Base-by-base conservation (phyloP, 148 eudicot genomes). In the Rheum nobile region DNA sequence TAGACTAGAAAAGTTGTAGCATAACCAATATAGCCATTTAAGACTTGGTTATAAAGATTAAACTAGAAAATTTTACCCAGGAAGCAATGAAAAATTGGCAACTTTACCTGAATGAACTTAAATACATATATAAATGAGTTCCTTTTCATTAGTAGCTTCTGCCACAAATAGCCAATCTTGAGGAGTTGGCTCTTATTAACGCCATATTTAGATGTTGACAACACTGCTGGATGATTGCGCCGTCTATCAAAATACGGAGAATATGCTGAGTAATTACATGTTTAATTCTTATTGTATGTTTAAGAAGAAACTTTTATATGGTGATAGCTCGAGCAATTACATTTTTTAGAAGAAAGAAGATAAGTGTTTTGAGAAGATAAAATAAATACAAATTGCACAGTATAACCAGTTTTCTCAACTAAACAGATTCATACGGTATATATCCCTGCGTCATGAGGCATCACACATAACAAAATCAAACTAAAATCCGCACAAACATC, bases 41-140 rank as follows among this genome's bases (percentile, higher is more conserved):
- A 28, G 10, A 59, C 5, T 3, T 41, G 43, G 43, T 41, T 41
- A 41, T 41, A 41, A 41, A 37, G 0, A 41, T 41, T 9, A 41
- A 8, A 41, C 11, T 41, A 41, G 43, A 41, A 41, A 41, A 41
- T 8, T 41, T 41, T 6, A 37, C 39, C 39, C 2, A 37, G 39
- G 39, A 2, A 37, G 39, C 2, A 37, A 37, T 6, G 6, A 5
- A 52, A 9, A 74, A n/a, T n/a, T 46, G 65, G 22, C 28, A 75
- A 19, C 29, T 24, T 74, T 84, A 95, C 99, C 99, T 95, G 99
- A 74, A 95, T 76, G 78, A 95, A 92, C 82, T 95, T 95, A 43
- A 95, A 95, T 72, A 91, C 88, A 55, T 95, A 92, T 78, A 95
- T 92, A 69, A 95, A 95, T 31, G 96, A 85, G 79, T 95, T 95